A percentile compares a stretch with the other conserved stretches of the same genome.
Conservation (phyloP, 2,329 filamentous ascomycete species). For the Cordyceps cicadae region DNA sequence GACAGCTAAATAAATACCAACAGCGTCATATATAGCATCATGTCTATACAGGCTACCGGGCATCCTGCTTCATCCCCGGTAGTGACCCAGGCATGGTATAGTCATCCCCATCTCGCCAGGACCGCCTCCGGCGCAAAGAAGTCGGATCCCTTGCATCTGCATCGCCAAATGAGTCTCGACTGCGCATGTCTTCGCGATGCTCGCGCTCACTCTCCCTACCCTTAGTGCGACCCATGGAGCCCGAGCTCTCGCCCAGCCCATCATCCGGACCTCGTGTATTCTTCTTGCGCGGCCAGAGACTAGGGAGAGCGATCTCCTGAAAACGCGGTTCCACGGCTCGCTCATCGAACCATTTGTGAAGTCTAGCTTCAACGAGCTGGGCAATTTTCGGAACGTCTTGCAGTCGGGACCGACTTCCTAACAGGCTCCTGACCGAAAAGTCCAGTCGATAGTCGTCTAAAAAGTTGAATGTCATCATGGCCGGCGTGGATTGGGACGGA, state of each 20-base stretch:
- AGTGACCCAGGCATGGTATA: slow-evolving; percentile 41
- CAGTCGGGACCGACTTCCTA: slow-evolving; percentile 69
- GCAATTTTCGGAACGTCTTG: slow-evolving; percentile 87
- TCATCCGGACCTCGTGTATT: slow-evolving; percentile 70
- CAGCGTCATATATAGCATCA: not conserved
- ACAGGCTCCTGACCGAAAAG: slow-evolving; percentile 69
- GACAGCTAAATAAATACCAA: not conserved
- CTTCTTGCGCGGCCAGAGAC: slow-evolving; percentile 74
- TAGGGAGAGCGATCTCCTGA: slow-evolving; percentile 77
- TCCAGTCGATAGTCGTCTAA: slow-evolving; percentile 80
- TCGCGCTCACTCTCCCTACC: slow-evolving; percentile 46
- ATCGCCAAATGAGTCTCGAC: slow-evolving; percentile 38
- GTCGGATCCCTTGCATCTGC: slow-evolving; percentile 28
- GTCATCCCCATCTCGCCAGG: slow-evolving; percentile 29
- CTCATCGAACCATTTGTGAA: slow-evolving; percentile 85
- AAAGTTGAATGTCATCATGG: slow-evolving; percentile 92
- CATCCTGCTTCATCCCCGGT: slow-evolving; percentile 29
- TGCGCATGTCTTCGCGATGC: slow-evolving; percentile 41
- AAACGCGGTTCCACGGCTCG: slow-evolving; percentile 78
- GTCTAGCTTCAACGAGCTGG: slow-evolving; percentile 67
- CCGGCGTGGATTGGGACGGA: slow-evolving; percentile 60
- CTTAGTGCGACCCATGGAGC: slow-evolving; percentile 43
- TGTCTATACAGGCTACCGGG: slow-evolving; percentile 11
- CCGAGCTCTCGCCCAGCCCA: slow-evolving; percentile 34
- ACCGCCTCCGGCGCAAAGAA: slow-evolving; percentile 32